A percentile compares a stretch with the other conserved stretches of the same genome.
These are phyloP conservation scores for Ophiostoma ips DNA, from an alignment of 2,329 filamentous ascomycete species.

Conservation along the genomic window DNA sequence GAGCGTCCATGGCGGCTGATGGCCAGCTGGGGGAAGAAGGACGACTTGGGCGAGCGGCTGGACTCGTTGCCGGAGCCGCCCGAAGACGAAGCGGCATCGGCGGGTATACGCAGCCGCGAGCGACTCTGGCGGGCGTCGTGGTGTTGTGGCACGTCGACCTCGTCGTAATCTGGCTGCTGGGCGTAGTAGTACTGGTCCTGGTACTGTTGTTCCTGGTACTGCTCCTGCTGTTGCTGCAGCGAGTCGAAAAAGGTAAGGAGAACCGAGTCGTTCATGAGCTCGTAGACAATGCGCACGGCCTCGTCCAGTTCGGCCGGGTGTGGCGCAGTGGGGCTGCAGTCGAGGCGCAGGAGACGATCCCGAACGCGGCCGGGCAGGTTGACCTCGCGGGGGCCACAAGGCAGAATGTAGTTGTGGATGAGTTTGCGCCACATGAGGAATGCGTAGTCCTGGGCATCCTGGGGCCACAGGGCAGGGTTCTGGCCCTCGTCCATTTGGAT, in stretches of 20 bases:
- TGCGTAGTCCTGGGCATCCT: slow-evolving; percentile 47
- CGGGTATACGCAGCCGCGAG: slow-evolving; percentile 25
- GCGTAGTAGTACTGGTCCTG: not conserved
- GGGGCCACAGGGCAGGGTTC: slow-evolving; percentile 17
- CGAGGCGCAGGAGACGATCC: slow-evolving; percentile 58
- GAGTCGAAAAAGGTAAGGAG: slow-evolving; percentile 81
- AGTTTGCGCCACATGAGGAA: slow-evolving; percentile 76
- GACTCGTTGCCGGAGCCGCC: slow-evolving; percentile 21
- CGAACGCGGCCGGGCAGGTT: slow-evolving; percentile 81
- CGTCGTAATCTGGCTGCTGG: slow-evolving; percentile 13
- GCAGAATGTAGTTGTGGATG: slow-evolving; percentile 78
- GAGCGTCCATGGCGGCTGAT: slow-evolving; percentile 28
- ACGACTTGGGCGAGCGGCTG: slow-evolving; percentile 31
- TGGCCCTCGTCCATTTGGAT: slow-evolving; percentile 27
- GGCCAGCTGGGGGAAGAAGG: slow-evolving; percentile 29
- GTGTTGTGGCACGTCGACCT: not conserved
- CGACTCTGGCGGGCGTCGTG: slow-evolving; percentile 22
- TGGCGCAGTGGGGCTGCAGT: slow-evolving; percentile 46
- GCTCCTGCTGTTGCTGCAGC: slow-evolving; percentile 16
- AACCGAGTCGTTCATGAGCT: slow-evolving; percentile 95
- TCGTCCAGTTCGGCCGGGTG: slow-evolving; percentile 63
- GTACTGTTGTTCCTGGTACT: too few species aligned
- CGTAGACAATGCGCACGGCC: slow-evolving; percentile 78
- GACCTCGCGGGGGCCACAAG: slow-evolving; percentile 73
- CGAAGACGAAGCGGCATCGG: slow-evolving; percentile 24